Evolutionary conservation across 495 filamentous ascomycete species (phyloP), one percentile per base, ranked within the genome.

Genomic region (Delitschia confertaspora): DNA sequence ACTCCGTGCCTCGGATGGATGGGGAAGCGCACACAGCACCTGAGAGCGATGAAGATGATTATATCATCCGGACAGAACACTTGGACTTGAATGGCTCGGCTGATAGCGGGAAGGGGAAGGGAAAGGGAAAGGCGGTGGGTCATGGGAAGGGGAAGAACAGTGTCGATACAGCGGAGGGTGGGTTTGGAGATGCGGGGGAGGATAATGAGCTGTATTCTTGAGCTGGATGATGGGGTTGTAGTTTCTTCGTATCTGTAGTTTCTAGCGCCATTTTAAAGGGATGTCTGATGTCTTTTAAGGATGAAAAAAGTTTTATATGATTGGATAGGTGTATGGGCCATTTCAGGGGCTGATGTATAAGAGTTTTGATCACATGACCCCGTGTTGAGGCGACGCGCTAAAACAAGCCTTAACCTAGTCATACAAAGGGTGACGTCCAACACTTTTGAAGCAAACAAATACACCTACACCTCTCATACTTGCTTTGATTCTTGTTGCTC

Each of bases 51-150:
- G 50, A 50, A 2, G 68, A 63, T 30, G 66, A 64, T 24, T 68
- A 68, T 49, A 64, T 75, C 11, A 57, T 61, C 27, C 37, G 58
- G 27, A 65, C 62, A 30, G 73, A 74, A 40, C 69, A 76, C 29
- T 27, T 57, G 20, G 30, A 49, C 9, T 8, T 55, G 21, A 59
- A 53, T 34, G 55, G 52, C 8, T 23, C 11, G 49, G 58, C 40
- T 47, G 53, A 69, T 33, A 65, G 62, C 77, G 51, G 73, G 65
- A 26, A 76, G 73, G 45, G 35, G 71, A 72, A 41, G 66, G 65
- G 22, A 76, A 80, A 53, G 70, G 68, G 21, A 76, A 74, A 13
- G 30, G 30, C 17, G 70, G 33, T 43, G 4, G 23, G 18, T 24
- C 37, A 71, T 32, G 67, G 64, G 11, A 79, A 79, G 47, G 71